phyloP scores from a whole-genome alignment of 345 rosid genomes.

The Fremontodendron californicum region DNA sequence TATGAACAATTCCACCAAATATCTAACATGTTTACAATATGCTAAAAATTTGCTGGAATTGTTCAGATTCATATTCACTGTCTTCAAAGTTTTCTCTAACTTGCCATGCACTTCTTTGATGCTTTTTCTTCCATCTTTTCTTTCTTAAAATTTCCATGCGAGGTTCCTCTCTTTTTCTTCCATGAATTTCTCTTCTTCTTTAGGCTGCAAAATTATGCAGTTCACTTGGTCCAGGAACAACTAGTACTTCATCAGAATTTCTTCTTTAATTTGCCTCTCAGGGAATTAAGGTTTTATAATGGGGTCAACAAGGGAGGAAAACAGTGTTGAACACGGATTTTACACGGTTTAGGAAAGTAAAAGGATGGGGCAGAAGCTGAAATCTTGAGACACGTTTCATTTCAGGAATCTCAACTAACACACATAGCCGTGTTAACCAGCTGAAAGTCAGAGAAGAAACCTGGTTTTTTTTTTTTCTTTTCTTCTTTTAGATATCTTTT shows the following conservation, averaged over 20 bases:
- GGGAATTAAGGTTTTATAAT: too few relatives aligned
- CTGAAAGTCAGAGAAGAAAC: not conserved
- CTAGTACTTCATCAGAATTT: not conserved
- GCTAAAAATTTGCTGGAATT: not conserved
- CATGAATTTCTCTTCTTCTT: not conserved
- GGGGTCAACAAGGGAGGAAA: not conserved
- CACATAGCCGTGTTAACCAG: not conserved
- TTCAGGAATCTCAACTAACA: not conserved
- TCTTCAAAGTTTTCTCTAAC: constrained; percentile 1
- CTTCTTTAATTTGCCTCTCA: too few relatives aligned
- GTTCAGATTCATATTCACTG: constrained; percentile 1
- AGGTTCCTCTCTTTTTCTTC: not conserved
- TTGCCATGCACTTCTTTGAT: not conserved
- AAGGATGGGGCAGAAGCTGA: not conserved
- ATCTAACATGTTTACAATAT: not conserved
- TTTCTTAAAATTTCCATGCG: not conserved
- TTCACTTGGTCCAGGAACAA: not conserved
- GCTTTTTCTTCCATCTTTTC: not conserved
- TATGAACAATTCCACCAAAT: constrained; percentile 6
- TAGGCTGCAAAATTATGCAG: not conserved
- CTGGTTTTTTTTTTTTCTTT: not conserved
- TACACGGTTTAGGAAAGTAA: not conserved
- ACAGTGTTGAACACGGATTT: not conserved
- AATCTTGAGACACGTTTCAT: not conserved
- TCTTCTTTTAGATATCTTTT: not conserved